These are phyloP conservation scores for Alternaria consortialis DNA, from an alignment of 2,329 filamentous ascomycete species.

Conservation along the genomic window DNA sequence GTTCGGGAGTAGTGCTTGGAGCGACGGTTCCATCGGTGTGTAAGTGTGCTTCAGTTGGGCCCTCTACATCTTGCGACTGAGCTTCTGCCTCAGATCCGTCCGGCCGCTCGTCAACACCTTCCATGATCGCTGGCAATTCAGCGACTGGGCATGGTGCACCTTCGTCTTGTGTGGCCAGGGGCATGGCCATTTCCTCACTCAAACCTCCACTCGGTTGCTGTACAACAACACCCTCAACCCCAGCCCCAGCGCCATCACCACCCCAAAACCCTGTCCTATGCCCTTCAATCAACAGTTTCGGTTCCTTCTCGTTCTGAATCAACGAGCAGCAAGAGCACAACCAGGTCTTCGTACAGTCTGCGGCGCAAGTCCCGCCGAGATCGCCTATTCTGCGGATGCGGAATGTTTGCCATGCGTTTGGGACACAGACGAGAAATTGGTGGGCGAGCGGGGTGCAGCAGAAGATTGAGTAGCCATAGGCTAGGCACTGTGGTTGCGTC, in stretches of 20 bases:
- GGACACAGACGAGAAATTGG: constrained; percentile 1
- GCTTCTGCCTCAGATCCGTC: not conserved
- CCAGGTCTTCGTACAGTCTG: constrained; percentile 1
- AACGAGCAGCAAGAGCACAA: constrained; percentile 8
- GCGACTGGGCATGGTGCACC: not conserved
- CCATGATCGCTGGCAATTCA: not conserved
- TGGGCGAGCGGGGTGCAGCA: constrained; percentile 1
- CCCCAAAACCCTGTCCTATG: not conserved
- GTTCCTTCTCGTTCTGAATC: constrained; percentile 6
- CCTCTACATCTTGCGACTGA: not conserved
- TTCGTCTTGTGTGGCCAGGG: not conserved
- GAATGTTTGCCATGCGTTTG: not conserved
- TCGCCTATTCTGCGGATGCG: not conserved
- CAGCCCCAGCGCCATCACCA: not conserved
- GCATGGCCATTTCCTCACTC: constrained; percentile 2
- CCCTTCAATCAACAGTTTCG: not conserved
- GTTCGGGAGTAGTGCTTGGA: not conserved
- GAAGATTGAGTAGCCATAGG: not conserved
- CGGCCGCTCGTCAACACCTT: not conserved
- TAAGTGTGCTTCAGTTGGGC: not conserved
- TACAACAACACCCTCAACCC: not conserved
- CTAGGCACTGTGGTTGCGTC: not conserved
- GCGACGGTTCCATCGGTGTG: not conserved
- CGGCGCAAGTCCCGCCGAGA: not conserved
- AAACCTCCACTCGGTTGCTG: not conserved